Percentiles rank a stretch among this genome's conserved stretches.
These are phyloP conservation scores for Yarrowia alimentaria DNA, from an alignment of 805 yeast genomes.

Conservation along the genomic window DNA sequence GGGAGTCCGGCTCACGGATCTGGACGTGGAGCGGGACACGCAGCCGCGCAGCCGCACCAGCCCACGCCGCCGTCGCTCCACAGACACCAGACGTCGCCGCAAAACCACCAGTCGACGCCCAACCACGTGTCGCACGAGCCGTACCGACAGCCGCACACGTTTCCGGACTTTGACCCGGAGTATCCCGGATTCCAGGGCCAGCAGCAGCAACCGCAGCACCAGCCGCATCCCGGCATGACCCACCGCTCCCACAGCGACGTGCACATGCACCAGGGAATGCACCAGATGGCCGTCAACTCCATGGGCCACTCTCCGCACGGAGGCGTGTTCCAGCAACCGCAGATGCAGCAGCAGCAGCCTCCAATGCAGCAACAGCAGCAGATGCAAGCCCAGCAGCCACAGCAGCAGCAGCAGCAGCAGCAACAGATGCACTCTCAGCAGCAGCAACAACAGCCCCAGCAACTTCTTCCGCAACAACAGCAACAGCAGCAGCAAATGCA, in stretches of 20 bases:
- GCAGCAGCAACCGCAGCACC: background rate
- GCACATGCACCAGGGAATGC: too few species aligned
- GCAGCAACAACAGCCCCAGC: background rate
- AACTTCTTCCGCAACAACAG: too few species aligned
- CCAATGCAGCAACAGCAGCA: background rate
- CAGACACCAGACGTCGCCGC: too few species aligned
- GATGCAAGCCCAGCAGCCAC: background rate
- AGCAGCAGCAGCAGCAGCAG: background rate
- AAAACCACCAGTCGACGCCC: too few species aligned
- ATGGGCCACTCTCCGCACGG: too few species aligned
- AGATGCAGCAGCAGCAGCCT: background rate
- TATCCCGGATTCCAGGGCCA: slow-evolving; percentile 5
- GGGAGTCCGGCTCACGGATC: too few species aligned
- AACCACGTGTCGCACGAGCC: background rate
- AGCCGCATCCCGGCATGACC: background rate
- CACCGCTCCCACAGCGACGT: too few species aligned
- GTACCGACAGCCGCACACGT: background rate
- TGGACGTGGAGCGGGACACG: too few species aligned
- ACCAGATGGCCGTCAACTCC: too few species aligned
- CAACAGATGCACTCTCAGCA: background rate
- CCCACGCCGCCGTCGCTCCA: too few species aligned
- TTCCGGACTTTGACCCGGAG: slow-evolving; percentile 1
- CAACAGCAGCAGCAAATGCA: background rate
- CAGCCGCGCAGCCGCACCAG: too few species aligned
- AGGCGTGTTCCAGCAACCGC: background rate